Evolutionary conservation across 768 basidiomycete genomes (phyloP).

Genomic region (Lactarius trivialis): DNA sequence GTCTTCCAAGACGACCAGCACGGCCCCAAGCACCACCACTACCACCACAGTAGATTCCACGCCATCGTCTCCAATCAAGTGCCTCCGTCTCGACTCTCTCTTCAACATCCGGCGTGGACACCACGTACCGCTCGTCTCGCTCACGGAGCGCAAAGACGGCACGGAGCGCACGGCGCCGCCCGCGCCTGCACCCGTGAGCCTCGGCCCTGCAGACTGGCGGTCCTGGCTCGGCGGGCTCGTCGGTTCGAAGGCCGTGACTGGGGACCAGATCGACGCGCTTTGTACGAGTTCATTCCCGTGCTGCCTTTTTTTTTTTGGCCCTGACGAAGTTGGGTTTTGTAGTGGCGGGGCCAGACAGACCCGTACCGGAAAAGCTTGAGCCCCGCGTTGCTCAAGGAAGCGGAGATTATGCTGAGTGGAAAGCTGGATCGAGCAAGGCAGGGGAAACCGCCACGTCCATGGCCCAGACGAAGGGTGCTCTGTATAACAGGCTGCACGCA

Average conservation of each 20-base stretch:
- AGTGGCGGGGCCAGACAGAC: conserved; percentile 67
- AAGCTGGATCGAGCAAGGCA: conserved; percentile 14
- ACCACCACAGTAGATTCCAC: not conserved
- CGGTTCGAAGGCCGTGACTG: conserved; percentile 40
- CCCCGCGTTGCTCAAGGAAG: conserved; percentile 8
- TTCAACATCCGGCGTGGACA: conserved; percentile 51
- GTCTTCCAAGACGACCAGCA: not conserved
- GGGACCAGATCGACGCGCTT: conserved; percentile 53
- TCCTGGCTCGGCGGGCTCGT: conserved; percentile 43
- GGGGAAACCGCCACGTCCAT: conserved; percentile 22
- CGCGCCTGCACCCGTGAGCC: conserved; percentile 55
- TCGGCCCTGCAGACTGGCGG: conserved; percentile 47
- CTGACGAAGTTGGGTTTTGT: not conserved
- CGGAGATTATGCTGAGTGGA: conserved; percentile 16
- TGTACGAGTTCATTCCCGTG: conserved; percentile 34
- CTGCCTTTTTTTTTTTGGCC: not conserved
- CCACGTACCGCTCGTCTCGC: conserved; percentile 45
- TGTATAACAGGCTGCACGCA: conserved; percentile 33
- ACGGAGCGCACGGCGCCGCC: conserved; percentile 34
- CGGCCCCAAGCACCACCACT: not conserved
- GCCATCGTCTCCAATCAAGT: conserved; percentile 29
- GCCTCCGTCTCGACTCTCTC: conserved; percentile 48
- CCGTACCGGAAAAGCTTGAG: conserved; percentile 36
- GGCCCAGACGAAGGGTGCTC: conserved; percentile 23
- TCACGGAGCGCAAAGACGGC: conserved; percentile 35